Evolutionary conservation across 2,329 filamentous ascomycete genomes (phyloP), one percentile per base, ranked within the genome.

Genomic region (Aphanoascus verrucosus): DNA sequence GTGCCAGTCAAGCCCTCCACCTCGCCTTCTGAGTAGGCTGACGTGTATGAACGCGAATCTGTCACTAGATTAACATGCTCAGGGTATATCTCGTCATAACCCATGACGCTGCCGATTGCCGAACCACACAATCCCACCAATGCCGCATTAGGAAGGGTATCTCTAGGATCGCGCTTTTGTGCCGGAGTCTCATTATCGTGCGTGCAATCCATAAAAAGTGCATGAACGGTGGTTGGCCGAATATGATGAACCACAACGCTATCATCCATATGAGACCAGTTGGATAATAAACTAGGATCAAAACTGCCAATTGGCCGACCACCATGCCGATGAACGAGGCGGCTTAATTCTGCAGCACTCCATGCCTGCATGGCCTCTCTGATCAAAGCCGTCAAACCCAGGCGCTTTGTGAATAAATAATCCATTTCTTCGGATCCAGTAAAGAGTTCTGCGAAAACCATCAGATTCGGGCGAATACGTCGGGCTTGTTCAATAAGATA

Each of bases 301-400:
- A 98, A 97, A 68, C 91, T 97, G 55, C 93, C 93, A 65, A 98
- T 96, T 0, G 94, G 93, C 23, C 88, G 82, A 37, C 93, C 93
- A 32, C 88, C 91, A 67, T 98, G 90, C 58, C 85, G 85, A 70
- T 98, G 94, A 9, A 98, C 90, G 34, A 98, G 77, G 44, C 90
- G 79, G 69, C 90, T 96, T 58, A 98, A 77, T 69, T 98, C 94
- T 9, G 81, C 87, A 1, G 93, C 95, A 65, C 86, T 91, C 91
- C 91, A 97, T 32, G 90, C 87, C 68, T 98, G 93, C 94, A 98
- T 98, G 9, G 91, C 91, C 71, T 98, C 93, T 55, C 93, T 83
- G 60, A 98, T 95, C 49, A 98, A 78, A 5, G 88, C 88, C 67
- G 87, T 94, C 53, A 98, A 78, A 5, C 93, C 93, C 1, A 98